Percentiles rank a stretch among this genome's conserved stretches.
Conservation (phyloP, 2,329 filamentous ascomycete genomes). For the Botrytis squamosa region DNA sequence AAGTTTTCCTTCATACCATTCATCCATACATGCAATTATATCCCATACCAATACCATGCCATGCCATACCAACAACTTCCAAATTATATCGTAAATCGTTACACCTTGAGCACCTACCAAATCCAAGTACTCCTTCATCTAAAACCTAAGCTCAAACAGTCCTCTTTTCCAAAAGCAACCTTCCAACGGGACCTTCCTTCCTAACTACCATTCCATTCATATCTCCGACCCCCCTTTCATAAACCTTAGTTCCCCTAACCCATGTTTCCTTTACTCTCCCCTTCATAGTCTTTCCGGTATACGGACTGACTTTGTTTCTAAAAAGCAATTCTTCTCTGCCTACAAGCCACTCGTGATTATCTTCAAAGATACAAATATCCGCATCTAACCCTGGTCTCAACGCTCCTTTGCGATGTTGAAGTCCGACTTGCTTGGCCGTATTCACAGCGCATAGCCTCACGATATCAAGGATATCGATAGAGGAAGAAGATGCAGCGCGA, state of each 20-base stretch:
- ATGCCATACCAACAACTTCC: background rate
- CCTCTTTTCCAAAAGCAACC: conserved; percentile 50
- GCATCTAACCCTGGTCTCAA: conserved; percentile 80
- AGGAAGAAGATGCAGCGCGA: conserved; percentile 24
- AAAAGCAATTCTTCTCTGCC: conserved; percentile 77
- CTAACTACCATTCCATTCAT: conserved; percentile 49
- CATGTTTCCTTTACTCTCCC: conserved; percentile 42
- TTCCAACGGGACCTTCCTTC: conserved; percentile 45
- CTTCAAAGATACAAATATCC: conserved; percentile 91
- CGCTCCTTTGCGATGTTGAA: conserved; percentile 78
- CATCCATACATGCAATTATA: background rate
- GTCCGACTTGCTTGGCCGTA: conserved; percentile 83
- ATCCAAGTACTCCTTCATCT: background rate
- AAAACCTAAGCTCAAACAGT: conserved; percentile 18
- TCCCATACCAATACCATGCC: conserved; percentile 3
- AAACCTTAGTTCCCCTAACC: conserved; percentile 38
- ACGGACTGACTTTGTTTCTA: conserved; percentile 40
- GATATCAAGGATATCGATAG: conserved; percentile 64
- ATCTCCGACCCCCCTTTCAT: conserved; percentile 32
- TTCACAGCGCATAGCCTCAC: conserved; percentile 83
- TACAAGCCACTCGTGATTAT: conserved; percentile 74
- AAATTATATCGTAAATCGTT: background rate
- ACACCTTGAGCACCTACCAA: background rate
- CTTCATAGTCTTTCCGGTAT: conserved; percentile 64
- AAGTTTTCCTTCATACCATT: background rate